Evolutionary conservation across 495 filamentous ascomycete genomes (phyloP), one percentile per base, ranked within the genome.

Genomic region (Geopyxis carbonaria): DNA sequence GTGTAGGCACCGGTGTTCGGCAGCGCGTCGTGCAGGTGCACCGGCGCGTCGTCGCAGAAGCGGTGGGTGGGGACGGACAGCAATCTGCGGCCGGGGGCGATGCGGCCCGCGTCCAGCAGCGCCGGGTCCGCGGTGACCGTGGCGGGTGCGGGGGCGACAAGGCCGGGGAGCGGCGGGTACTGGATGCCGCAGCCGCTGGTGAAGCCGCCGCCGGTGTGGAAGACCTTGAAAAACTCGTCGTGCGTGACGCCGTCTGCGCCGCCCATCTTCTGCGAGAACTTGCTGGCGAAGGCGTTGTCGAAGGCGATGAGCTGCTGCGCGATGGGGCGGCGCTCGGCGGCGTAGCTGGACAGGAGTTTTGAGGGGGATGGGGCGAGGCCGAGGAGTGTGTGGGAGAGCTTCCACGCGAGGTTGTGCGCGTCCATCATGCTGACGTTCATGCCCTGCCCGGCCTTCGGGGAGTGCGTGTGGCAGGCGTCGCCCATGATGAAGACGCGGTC

Each of bases 11-110:
- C 63, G 13, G 56, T 64, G 0, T 59, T 62, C 5, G 46, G 47
- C 40, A 66, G 61, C 22, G 61, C 62, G 48, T 67, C 64, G 37
- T 67, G 64, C 22, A 67, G 31, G 38, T 67, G 50, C 1, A 60
- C 56, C 3, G 38, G 45, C 27, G 57, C 57, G 1, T 56, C 62
- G 56, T 66, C 64, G 2, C 63, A 62, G 40, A 64, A 57, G 29
- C 63, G 53, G 27, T 58, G 53, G 5, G 59, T 34, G 7, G 44
- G 51, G 13, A 64, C 31, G 40, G 45, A 31, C 5, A 45, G 11
- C 4, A 54, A 25, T 31, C 50, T 14, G 9, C 47, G 29, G 23
- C 47, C 45, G 13, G 45, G 33, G 22, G 18, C 34, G 6, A 51
- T 21, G 13, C n/a, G n/a, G n/a, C 35, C 27, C 5, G 46, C 43